Percentiles rank a stretch among this genome's conserved stretches.
Conservation (phyloP, 129 eudicot genomes). For the Apium graveolens region DNA sequence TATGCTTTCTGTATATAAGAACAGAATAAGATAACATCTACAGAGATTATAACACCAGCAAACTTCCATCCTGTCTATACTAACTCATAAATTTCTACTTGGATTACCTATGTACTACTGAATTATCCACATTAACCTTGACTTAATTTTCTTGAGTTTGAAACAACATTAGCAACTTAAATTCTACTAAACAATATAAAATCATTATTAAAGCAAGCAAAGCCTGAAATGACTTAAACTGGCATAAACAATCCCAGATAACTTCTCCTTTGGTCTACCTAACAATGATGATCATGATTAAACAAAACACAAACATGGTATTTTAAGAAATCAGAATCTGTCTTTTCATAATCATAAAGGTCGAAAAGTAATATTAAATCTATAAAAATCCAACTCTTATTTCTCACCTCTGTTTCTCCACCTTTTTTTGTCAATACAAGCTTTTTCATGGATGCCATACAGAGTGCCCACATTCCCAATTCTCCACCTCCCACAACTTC, state of each 20-base stretch:
- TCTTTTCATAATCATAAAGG: conserved; percentile 1
- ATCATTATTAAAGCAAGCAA: not conserved
- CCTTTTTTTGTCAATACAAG: conserved; percentile 9
- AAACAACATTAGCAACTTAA: no score
- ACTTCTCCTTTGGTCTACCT: not conserved
- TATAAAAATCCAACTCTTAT: not conserved
- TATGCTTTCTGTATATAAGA: no score
- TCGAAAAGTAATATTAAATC: not conserved
- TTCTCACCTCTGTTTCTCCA: conserved; percentile 9
- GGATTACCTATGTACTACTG: not conserved
- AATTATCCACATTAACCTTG: not conserved
- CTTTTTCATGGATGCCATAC: conserved; percentile 1
- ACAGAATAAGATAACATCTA: no score
- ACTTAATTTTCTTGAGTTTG: not conserved
- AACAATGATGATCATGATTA: not conserved
- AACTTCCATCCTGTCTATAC: not conserved
- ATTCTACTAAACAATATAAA: not conserved
- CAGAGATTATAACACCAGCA: no score
- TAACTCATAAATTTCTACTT: not conserved
- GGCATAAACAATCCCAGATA: not conserved
- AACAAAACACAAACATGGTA: not conserved
- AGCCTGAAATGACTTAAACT: not conserved
- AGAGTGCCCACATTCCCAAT: conserved; percentile 2
- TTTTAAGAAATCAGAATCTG: not conserved
- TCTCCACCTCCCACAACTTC: not conserved